These are phyloP conservation scores for Murraya paniculata DNA, from an alignment of 345 rosid species.

Conservation along the genomic window DNA sequence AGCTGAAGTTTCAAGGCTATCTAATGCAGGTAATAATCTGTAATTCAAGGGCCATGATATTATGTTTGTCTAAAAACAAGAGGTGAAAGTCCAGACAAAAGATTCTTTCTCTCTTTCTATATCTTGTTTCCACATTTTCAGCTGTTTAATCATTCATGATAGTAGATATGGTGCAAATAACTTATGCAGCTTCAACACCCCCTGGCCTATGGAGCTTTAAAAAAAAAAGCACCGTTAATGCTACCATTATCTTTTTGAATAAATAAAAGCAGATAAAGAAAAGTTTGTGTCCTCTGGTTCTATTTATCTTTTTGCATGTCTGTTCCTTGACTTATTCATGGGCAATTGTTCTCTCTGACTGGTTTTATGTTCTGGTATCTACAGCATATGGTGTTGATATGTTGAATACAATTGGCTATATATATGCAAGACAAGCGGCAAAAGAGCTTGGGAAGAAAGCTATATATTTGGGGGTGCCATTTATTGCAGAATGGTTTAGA, in stretches of 20 bases:
- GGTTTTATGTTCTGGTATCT: slow-evolving; percentile 16
- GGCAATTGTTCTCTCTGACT: slow-evolving; percentile 7
- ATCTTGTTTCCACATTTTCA: not conserved
- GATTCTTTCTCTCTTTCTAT: not conserved
- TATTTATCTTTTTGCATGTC: slow-evolving; percentile 4
- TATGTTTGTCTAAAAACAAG: not conserved
- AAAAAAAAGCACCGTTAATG: not conserved
- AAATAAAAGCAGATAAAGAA: not conserved
- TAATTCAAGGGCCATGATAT: not conserved
- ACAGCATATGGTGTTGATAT: slow-evolving; percentile 95
- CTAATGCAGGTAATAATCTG: slow-evolving; percentile 66
- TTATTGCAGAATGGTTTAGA: slow-evolving; percentile 97
- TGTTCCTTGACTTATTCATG: not conserved
- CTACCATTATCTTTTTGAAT: not conserved
- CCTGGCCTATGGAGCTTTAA: not conserved
- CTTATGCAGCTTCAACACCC: not conserved
- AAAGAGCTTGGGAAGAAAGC: slow-evolving; percentile 97
- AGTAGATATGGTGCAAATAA: not conserved
- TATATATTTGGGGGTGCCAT: slow-evolving; percentile 80
- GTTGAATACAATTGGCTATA: slow-evolving; percentile 92
- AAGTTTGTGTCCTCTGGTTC: slow-evolving; percentile 12
- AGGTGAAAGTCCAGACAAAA: not conserved
- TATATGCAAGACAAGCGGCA: slow-evolving; percentile 90
- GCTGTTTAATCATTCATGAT: not conserved
- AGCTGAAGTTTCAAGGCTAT: slow-evolving; percentile 86